Evolutionary conservation across 371 early-diverging fungal species (phyloP), one percentile per base, ranked within the genome.

Genomic region (Rhizopus arrhizus): DNA sequence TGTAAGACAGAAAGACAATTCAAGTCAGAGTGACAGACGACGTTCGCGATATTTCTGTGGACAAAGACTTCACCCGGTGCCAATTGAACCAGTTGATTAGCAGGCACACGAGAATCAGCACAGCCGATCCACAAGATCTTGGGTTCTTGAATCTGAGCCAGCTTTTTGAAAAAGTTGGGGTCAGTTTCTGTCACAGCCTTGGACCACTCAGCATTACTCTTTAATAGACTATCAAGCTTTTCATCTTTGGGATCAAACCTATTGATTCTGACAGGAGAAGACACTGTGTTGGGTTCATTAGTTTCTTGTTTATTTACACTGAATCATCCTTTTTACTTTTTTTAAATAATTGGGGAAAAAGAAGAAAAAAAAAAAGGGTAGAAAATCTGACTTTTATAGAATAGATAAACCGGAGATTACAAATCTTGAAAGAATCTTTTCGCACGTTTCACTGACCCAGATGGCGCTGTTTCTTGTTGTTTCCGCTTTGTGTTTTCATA

Each of bases 11-110:
- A 89, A n/a, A 92, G 81, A 47, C 80, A 81, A 70, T 85, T 94
- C 54, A 92, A 55, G 68, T 98, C 98, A 34, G 84, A 77, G 62
- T 85, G 80, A 6, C 68, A 73, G 35, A 96, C 89, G 13, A 94
- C 88, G 75, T 97, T 97, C 67, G 96, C 98, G 58, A 98, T 95
- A 79, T 96, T 98, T 67, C 97, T 85, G 78, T 95, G 95, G 10
- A 94, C 92, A 78, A 97, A 98, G 35, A 96, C 79, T 48, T 96
- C 95, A 43, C 98, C 97, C 12, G 91, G 89, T 61, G 79, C 80
- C 11, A 86, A 73, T 43, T 80, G 80, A 28, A 83, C 55, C 32
- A 88, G 69, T 15, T 81, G 80, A 49, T 83, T 90, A 52, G 90
- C 90, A 35, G 93, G 91, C 16, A 95, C 92, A 58, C 96, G 88